Conservation (phyloP, 176 grass and related monocot genomes). For the Rhynchospora tenuis region DNA sequence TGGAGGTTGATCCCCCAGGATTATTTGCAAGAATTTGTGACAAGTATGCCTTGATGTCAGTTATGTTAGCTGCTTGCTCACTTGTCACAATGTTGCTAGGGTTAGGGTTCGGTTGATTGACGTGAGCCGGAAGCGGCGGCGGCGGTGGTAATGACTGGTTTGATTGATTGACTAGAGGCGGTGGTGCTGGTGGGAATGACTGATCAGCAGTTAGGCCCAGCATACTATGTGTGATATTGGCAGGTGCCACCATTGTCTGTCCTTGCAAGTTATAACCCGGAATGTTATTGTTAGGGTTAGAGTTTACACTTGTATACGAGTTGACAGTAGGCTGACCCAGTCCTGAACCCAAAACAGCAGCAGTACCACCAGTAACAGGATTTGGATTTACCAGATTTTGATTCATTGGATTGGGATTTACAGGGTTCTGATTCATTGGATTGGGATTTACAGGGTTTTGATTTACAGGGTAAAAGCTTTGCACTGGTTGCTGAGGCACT, state of each 20-base stretch:
- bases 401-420: background rate
- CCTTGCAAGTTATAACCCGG: background rate
- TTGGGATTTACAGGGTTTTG: slow-evolving; percentile 10
- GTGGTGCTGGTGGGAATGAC: background rate
- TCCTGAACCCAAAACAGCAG: slow-evolving; percentile 4
- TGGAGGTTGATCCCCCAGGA: slow-evolving; percentile 23
- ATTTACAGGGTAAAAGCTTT: slow-evolving; percentile 12
- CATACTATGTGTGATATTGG: background rate
- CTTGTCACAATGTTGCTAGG: slow-evolving; percentile 46
- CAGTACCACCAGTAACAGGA: background rate
- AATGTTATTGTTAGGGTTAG: slow-evolving; percentile 12
- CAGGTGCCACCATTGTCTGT: background rate
- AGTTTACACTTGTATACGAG: slow-evolving; percentile 12
- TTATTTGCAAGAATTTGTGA: slow-evolving; percentile 60
- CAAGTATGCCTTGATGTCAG: slow-evolving; percentile 59
- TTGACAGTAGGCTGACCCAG: background rate
- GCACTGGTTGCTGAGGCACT: background rate
- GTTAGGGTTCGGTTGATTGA: slow-evolving; percentile 3
- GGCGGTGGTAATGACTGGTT: background rate
- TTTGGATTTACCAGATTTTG: slow-evolving; percentile 2
- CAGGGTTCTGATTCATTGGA: slow-evolving; percentile 17
- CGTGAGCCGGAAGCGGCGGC: background rate
- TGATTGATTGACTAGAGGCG: background rate
- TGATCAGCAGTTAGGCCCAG: background rate
- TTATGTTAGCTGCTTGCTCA: slow-evolving; percentile 52